Conservation (phyloP, 2,329 filamentous ascomycete genomes). For the Monascus ruber region DNA sequence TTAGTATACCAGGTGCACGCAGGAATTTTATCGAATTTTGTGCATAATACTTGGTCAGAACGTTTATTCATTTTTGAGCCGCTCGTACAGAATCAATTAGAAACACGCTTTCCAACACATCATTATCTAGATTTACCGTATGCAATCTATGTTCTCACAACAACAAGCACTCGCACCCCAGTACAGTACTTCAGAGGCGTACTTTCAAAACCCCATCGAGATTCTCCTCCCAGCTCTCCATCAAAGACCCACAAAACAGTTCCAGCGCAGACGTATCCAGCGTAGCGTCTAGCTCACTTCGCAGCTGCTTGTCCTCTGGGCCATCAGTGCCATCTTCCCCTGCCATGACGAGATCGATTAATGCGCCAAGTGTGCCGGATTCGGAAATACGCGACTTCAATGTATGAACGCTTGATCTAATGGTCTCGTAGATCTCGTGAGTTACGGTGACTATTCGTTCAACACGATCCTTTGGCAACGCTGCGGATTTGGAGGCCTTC, state of each 20-base stretch:
- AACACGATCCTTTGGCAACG: conserved; percentile 22
- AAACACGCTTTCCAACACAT: too few relatives aligned
- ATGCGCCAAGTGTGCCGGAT: conserved; percentile 30
- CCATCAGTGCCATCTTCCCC: conserved; percentile 9
- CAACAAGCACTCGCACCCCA: too few relatives aligned
- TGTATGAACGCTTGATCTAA: conserved; percentile 22
- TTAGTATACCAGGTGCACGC: too few relatives aligned
- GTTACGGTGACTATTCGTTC: conserved; percentile 16
- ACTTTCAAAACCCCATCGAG: conserved; percentile 28
- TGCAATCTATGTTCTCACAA: too few relatives aligned
- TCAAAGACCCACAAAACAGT: conserved; percentile 32
- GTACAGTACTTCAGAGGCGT: too few relatives aligned
- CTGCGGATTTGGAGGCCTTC: conserved; percentile 19
- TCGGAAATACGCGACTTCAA: conserved; percentile 28
- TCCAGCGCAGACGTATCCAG: conserved; percentile 30
- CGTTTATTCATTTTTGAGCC: too few relatives aligned
- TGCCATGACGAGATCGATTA: conserved; percentile 27
- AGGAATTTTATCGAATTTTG: too few relatives aligned
- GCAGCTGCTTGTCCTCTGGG: conserved; percentile 15
- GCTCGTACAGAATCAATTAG: too few relatives aligned
- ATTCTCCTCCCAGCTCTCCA: conserved; percentile 38
- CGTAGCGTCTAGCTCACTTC: conserved; percentile 21
- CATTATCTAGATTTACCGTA: too few relatives aligned
- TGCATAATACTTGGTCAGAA: too few relatives aligned
- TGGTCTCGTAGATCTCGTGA: conserved; percentile 19